Evolutionary conservation across 208 protist genomes (phyloP).

Genomic region (Trypanosoma caninum): DNA sequence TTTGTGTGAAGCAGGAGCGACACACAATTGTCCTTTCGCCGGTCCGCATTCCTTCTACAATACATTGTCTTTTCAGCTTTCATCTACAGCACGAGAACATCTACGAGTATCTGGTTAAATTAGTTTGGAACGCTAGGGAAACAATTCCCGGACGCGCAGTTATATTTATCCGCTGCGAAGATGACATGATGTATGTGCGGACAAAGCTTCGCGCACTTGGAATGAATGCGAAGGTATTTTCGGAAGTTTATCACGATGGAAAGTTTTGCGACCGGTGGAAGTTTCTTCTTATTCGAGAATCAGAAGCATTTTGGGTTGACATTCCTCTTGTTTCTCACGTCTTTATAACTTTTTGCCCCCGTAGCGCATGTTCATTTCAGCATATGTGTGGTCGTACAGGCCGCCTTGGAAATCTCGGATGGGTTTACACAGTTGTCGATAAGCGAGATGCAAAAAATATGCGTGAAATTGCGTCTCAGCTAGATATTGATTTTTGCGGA

Average conservation of each 20-base stretch:
- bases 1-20: slow-evolving; percentile 72
- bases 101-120: slow-evolving; percentile 36
- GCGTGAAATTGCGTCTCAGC: slow-evolving; percentile 51
- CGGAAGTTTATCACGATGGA: slow-evolving; percentile 58
- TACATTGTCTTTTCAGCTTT: slow-evolving; percentile 85
- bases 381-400: slow-evolving; percentile 83
- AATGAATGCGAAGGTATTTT: slow-evolving; percentile 77
- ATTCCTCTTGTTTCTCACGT: slow-evolving; percentile 81
- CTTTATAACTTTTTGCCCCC: slow-evolving; percentile 75
- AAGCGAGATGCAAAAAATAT: slow-evolving; percentile 52
- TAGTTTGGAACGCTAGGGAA: slow-evolving; percentile 61
- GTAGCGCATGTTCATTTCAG: slow-evolving; percentile 59
- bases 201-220: slow-evolving; percentile 51
- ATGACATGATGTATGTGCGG: slow-evolving; percentile 55
- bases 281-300: slow-evolving; percentile 74
- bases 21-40: slow-evolving; percentile 70
- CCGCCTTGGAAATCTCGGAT: slow-evolving; percentile 75
- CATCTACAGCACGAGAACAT: slow-evolving; percentile 38
- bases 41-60: slow-evolving; percentile 62
- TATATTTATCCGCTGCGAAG: slow-evolving; percentile 55
- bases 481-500: slow-evolving; percentile 58
- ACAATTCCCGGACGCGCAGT: slow-evolving; percentile 72
- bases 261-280: slow-evolving; percentile 57
- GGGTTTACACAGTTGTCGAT: slow-evolving; percentile 75
- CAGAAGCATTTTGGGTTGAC: slow-evolving; percentile 69